A percentile compares a stretch with the other conserved stretches of the same genome.
phyloP scores from a whole-genome alignment of 306 rosid species.

The Trichosanthes truncata region DNA sequence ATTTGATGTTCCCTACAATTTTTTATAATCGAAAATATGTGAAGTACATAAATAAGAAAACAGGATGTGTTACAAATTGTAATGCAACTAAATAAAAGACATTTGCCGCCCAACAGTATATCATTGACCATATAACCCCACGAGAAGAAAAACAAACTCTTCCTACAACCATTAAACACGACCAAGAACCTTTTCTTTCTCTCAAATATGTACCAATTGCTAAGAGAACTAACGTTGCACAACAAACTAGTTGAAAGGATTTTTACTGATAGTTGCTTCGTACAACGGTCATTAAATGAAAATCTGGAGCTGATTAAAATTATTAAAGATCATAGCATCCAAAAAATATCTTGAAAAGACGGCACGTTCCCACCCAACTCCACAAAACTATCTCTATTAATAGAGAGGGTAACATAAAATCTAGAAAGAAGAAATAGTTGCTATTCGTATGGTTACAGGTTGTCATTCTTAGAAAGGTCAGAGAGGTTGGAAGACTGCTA shows the following conservation, averaged over 20 bases:
- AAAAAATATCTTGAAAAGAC: not conserved
- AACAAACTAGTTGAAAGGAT: not conserved
- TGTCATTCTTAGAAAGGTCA: not conserved
- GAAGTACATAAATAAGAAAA: not conserved
- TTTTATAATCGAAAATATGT: not conserved
- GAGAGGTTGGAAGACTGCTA: not conserved
- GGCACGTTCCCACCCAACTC: not conserved
- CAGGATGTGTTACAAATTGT: not conserved
- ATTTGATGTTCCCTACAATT: conserved; percentile 55
- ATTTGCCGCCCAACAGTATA: not conserved
- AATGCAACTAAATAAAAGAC: not conserved
- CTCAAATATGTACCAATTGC: not conserved
- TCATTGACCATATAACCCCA: not conserved
- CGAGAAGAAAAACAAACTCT: not conserved
- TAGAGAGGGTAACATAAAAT: not conserved
- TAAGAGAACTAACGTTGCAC: not conserved
- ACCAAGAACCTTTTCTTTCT: not conserved
- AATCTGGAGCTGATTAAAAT: not conserved
- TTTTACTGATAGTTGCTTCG: not conserved
- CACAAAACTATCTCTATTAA: not conserved
- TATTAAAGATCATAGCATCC: not conserved
- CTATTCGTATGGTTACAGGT: not conserved
- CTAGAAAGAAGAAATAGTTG: not conserved
- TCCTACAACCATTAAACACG: not conserved
- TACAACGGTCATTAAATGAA: not conserved